Conservation (phyloP, 1,139 yeast species). For the Pichia sp. region DNA sequence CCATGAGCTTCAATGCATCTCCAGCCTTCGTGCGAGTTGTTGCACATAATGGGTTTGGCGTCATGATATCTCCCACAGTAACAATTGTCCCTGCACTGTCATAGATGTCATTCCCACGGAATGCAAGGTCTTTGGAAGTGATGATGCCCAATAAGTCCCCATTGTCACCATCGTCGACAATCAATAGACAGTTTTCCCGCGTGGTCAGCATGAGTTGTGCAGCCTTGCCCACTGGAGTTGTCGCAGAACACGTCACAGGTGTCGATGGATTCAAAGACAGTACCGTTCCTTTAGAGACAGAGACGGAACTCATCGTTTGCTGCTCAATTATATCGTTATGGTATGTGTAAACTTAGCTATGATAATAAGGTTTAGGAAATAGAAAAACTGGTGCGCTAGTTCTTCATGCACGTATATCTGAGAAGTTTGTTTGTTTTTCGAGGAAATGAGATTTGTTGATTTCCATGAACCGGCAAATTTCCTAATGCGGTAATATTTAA, state of each 20-base stretch:
- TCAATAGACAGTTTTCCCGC: conserved; percentile 75
- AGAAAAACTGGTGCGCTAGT: too few species aligned
- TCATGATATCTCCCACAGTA: conserved; percentile 84
- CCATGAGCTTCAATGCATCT: conserved; percentile 82
- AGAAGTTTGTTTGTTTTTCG: too few species aligned
- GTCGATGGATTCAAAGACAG: conserved; percentile 67
- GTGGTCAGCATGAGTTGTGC: conserved; percentile 85
- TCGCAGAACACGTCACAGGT: conserved; percentile 63
- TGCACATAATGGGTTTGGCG: conserved; percentile 76
- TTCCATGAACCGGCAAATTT: too few species aligned
- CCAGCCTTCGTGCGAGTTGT: conserved; percentile 65
- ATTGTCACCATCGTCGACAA: conserved; percentile 44
- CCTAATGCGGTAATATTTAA: too few species aligned
- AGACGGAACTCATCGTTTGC: too few species aligned
- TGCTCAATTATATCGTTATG: too few species aligned
- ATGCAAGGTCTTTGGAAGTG: conserved; percentile 66
- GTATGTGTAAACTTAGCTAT: too few species aligned
- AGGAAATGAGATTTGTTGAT: too few species aligned
- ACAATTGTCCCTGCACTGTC: too few species aligned
- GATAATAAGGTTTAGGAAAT: too few species aligned
- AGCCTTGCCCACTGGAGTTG: conserved; percentile 67
- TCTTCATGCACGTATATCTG: too few species aligned
- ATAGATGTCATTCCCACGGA: conserved; percentile 65
- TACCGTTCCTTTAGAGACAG: conserved; percentile 56
- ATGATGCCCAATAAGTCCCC: conserved; percentile 50